A percentile compares a stretch with the other conserved stretches of the same genome.
Evolutionary conservation across 2,329 filamentous ascomycete species (phyloP).

Genomic region (Blastomyces gilchristii): DNA sequence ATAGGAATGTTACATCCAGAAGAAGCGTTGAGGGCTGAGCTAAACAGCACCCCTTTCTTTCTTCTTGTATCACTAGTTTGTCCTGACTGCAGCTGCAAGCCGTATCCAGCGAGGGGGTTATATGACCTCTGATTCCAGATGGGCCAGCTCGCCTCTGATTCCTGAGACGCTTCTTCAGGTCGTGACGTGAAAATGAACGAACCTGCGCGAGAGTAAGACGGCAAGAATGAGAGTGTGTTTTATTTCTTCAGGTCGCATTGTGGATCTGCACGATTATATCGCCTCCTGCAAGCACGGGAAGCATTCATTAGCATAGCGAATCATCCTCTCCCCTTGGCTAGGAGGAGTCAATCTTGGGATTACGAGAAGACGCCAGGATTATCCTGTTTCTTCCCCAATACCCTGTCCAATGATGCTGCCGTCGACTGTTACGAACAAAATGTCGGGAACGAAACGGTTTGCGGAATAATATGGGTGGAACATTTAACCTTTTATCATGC

Average conservation of each 20-base stretch:
- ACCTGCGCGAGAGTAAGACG: neutral
- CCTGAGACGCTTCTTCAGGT: neutral
- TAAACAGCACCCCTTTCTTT: neutral
- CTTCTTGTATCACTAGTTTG: neutral
- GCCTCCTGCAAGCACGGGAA: neutral
- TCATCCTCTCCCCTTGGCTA: neutral
- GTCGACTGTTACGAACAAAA: neutral
- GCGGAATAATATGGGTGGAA: neutral
- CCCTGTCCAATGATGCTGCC: neutral
- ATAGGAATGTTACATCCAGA: slow-evolving; percentile 1
- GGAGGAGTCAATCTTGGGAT: neutral
- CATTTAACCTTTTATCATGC: neutral
- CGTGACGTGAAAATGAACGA: neutral
- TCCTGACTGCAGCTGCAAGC: neutral
- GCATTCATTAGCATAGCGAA: neutral
- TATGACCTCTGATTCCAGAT: neutral
- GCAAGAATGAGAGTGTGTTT: neutral
- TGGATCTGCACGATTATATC: neutral
- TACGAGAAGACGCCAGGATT: neutral
- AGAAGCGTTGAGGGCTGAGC: neutral
- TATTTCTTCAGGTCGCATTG: slow-evolving; percentile 3
- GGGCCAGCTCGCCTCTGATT: neutral
- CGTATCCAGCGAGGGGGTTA: neutral
- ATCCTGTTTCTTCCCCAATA: neutral
- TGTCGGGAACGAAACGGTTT: neutral